Conservation (phyloP, 768 basidiomycete genomes). For the Clitopilus hobsonii region DNA sequence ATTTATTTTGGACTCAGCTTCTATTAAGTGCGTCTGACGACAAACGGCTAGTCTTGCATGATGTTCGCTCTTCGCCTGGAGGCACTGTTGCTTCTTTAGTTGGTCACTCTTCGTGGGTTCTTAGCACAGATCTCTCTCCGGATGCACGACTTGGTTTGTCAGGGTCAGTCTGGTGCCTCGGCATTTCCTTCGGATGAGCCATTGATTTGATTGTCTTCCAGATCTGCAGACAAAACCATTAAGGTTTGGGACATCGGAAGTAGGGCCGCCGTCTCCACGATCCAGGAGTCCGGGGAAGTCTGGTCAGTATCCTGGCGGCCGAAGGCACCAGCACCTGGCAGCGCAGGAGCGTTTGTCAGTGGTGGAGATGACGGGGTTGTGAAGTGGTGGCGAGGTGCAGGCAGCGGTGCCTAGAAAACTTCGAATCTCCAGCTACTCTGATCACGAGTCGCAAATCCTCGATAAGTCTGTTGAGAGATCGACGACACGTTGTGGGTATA, state of each 20-base stretch:
- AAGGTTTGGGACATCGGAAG: conserved; percentile 85
- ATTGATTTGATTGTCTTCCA: conserved; percentile 18
- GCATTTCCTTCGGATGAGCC: not conserved
- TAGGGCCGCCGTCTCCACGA: conserved; percentile 69
- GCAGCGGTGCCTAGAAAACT: conserved; percentile 17
- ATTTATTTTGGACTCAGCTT: conserved; percentile 44
- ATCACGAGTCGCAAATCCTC: not conserved
- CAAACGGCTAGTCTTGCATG: conserved; percentile 85
- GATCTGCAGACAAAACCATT: conserved; percentile 81
- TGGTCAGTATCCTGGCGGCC: conserved; percentile 85
- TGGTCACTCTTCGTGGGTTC: conserved; percentile 90
- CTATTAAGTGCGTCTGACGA: conserved; percentile 91
- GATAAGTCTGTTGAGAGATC: not conserved
- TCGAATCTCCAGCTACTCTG: not conserved
- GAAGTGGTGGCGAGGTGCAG: conserved; percentile 76
- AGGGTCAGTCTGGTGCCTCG: conserved; percentile 55
- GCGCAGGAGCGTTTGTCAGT: conserved; percentile 64
- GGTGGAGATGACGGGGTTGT: conserved; percentile 75
- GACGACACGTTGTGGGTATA: no score
- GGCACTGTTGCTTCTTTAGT: conserved; percentile 82
- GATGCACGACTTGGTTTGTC: conserved; percentile 77
- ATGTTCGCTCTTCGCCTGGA: conserved; percentile 74
- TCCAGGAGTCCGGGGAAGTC: conserved; percentile 76
- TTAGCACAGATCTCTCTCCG: conserved; percentile 77
- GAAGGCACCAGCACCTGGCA: conserved; percentile 46